phyloP scores from a whole-genome alignment of 345 rosid genomes.

The Salix viminalis region DNA sequence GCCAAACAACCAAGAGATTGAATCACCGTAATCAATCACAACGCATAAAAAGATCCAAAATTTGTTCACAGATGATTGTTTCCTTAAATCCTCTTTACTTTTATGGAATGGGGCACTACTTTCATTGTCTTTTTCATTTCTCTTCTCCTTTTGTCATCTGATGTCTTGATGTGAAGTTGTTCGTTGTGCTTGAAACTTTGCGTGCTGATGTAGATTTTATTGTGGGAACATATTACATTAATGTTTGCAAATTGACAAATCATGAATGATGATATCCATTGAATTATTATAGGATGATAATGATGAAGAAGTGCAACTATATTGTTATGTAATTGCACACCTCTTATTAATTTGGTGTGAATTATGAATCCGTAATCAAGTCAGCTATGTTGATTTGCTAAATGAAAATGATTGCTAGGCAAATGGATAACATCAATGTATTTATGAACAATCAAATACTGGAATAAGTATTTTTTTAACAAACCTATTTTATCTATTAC shows the following conservation, averaged over 20 bases:
- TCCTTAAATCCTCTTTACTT: background rate
- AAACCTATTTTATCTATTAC: background rate
- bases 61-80: background rate
- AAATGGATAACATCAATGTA: background rate
- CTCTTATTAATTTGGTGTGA: background rate
- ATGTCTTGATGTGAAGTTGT: too few relatives aligned
- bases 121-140: background rate
- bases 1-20: background rate
- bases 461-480: background rate
- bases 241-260: background rate
- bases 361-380: background rate
- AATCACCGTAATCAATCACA: slow-evolving; percentile 1
- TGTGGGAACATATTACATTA: background rate
- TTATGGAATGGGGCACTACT: background rate
- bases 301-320: background rate
- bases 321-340: background rate
- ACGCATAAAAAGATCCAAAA: background rate
- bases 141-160: too few relatives aligned
- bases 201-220: background rate
- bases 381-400: background rate
- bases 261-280: background rate
- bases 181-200: background rate
- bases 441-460: background rate
- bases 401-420: background rate
- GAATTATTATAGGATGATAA: background rate